A percentile compares a stretch with the other conserved stretches of the same genome.
These are phyloP conservation scores for Thuidium tamariscinum DNA, from an alignment of 225 moss, liverwort and hornwort species.

Conservation along the genomic window DNA sequence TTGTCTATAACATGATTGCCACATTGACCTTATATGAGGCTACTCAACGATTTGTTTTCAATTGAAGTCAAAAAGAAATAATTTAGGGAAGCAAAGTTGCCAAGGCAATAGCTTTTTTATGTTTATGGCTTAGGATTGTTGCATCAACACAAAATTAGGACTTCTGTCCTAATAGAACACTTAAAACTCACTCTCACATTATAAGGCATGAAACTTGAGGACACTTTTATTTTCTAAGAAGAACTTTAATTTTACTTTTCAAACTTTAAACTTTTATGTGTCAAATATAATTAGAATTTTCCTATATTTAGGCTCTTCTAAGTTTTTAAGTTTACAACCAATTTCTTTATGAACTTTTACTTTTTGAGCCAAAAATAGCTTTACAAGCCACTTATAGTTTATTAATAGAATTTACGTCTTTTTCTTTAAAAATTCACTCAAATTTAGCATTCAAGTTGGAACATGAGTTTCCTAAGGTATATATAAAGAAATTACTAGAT, in stretches of 20 bases:
- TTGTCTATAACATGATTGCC: too few relatives aligned
- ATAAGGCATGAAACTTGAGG: fast-evolving
- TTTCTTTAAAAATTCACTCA: neutral
- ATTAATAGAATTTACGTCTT: neutral
- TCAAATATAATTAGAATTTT: neutral
- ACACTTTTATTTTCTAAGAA: neutral
- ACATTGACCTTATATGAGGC: too few relatives aligned
- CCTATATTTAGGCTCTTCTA: too few relatives aligned
- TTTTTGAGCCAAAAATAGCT: neutral
- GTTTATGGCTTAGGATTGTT: too few relatives aligned
- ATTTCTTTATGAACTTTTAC: fast-evolving
- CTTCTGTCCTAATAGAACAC: too few relatives aligned
- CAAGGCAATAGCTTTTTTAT: too few relatives aligned
- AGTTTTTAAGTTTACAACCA: neutral
- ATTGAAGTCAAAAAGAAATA: too few relatives aligned
- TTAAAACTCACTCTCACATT: too few relatives aligned
- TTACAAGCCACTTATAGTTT: fast-evolving
- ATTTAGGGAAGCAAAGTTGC: too few relatives aligned
- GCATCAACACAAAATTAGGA: too few relatives aligned
- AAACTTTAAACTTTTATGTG: neutral
- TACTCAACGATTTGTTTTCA: too few relatives aligned
- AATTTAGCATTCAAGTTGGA: neutral
- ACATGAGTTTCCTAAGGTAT: neutral
- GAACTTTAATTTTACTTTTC: neutral
- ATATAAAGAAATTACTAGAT: neutral